phyloP scores from a whole-genome alignment of 2,329 filamentous ascomycete species.

The Juglanconis oblonga region DNA sequence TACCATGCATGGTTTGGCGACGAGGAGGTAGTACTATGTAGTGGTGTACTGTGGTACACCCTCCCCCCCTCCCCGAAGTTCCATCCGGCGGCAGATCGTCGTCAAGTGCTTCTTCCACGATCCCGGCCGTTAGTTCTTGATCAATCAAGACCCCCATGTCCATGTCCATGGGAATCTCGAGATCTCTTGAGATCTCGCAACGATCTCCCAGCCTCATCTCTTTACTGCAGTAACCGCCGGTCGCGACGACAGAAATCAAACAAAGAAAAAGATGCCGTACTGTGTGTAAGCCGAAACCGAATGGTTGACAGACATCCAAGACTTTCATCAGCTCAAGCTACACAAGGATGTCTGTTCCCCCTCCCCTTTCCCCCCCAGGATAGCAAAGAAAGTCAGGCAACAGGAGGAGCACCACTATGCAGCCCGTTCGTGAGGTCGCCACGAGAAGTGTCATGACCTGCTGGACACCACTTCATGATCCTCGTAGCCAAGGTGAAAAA shows the following conservation, averaged over 20 bases:
- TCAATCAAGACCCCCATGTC: constrained; percentile 9
- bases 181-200: constrained; percentile 18
- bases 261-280: neutral
- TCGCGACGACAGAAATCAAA: constrained; percentile 10
- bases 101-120: neutral
- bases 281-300: neutral
- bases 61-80: too few relatives aligned
- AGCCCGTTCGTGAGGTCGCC: neutral
- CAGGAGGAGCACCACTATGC: constrained; percentile 4
- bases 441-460: neutral
- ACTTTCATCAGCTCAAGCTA: neutral
- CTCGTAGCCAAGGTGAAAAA: neutral
- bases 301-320: neutral
- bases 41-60: too few relatives aligned
- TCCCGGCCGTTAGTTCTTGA: neutral
- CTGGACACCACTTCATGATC: neutral
- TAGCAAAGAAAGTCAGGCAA: neutral
- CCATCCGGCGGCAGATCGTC: constrained; percentile 6
- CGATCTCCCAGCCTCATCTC: constrained; percentile 15
- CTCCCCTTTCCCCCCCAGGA: too few relatives aligned
- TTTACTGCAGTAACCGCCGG: constrained; percentile 14
- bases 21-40: too few relatives aligned
- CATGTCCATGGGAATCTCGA: constrained; percentile 2
- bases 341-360: constrained; percentile 6
- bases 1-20: neutral